These are phyloP conservation scores for Xylariomycetidae sp. DNA, from an alignment of 2,329 filamentous ascomycete genomes.

Conservation along the genomic window DNA sequence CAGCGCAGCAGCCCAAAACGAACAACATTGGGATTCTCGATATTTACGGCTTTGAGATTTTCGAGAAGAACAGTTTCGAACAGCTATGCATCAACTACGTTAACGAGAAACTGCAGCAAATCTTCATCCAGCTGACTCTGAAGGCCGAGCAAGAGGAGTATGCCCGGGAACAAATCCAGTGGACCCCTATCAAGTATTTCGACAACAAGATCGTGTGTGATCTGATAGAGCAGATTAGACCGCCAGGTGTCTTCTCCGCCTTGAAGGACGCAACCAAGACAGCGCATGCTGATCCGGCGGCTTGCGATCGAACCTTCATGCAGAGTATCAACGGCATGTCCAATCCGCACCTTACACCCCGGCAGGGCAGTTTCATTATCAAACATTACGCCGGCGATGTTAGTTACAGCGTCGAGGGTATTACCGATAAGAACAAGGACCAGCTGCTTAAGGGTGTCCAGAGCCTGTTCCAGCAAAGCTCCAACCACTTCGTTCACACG, in stretches of 20 bases:
- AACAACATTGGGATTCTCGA: constrained; percentile 96
- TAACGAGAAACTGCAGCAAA: constrained; percentile 98
- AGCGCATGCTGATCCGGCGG: constrained; percentile 90
- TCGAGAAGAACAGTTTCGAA: constrained; percentile 98
- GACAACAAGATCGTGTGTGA: constrained; percentile 99
- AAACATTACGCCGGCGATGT: constrained; percentile 99
- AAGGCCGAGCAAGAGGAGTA: constrained; percentile 99
- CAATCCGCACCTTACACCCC: constrained; percentile 83
- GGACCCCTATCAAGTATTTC: constrained; percentile 99
- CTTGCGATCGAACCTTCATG: constrained; percentile 93
- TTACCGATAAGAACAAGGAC: constrained; percentile 99
- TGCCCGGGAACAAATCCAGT: constrained; percentile 89
- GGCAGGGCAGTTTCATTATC: constrained; percentile 95
- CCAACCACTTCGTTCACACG: constrained; percentile 78
- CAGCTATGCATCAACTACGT: constrained; percentile 99
- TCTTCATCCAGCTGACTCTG: constrained; percentile 95
- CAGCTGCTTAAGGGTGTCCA: constrained; percentile 90
- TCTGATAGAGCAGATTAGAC: constrained; percentile 85
- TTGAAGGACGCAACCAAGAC: constrained; percentile 98
- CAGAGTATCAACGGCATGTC: constrained; percentile 86
- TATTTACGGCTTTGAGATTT: constrained; percentile 99
- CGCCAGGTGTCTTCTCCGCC: constrained; percentile 88
- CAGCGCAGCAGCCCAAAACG: constrained; percentile 65
- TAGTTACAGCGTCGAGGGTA: constrained; percentile 87
- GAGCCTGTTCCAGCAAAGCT: constrained; percentile 76